Percentiles rank a stretch among this genome's conserved stretches.
phyloP scores from a whole-genome alignment of 2,329 filamentous ascomycete species.

The Colletotrichum somersetense region DNA sequence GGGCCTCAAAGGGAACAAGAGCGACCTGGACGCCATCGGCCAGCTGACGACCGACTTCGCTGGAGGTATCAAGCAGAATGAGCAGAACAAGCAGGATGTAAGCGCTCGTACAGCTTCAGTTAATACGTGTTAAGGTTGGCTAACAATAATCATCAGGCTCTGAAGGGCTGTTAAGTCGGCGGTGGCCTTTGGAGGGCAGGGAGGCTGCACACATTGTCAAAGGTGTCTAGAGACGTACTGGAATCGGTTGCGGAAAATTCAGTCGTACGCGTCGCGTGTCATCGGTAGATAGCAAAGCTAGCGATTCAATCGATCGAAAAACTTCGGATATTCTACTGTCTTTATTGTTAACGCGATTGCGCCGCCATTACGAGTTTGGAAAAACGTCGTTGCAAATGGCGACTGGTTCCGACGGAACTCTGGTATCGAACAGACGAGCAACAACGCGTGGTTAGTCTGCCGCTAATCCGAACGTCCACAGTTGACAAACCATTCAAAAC shows the following conservation, averaged over 20 bases:
- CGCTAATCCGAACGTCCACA: neutral
- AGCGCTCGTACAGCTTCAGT: neutral
- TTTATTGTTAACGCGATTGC: neutral
- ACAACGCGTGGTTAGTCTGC: neutral
- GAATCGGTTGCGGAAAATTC: neutral
- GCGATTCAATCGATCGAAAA: neutral
- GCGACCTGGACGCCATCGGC: neutral
- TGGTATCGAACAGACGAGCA: too few species aligned
- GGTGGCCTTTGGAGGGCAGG: neutral
- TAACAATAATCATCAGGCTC: neutral
- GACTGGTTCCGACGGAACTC: neutral
- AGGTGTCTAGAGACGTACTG: neutral
- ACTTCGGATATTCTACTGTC: neutral
- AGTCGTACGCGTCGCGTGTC: neutral
- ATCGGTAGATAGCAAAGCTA: slow-evolving; percentile 1
- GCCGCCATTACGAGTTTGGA: neutral
- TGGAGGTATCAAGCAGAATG: slow-evolving; percentile 43
- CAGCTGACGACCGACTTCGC: slow-evolving; percentile 37
- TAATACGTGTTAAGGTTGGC: neutral
- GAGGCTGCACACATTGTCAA: too few species aligned
- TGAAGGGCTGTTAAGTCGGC: neutral
- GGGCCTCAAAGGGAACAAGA: slow-evolving; percentile 10
- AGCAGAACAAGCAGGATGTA: slow-evolving; percentile 26
- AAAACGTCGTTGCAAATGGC: neutral
- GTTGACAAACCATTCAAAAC: neutral